Percentiles rank a stretch among this genome's conserved stretches.
phyloP scores from a whole-genome alignment of 2,329 filamentous ascomycete species.

The Calonectria pseudoreteaudii region DNA sequence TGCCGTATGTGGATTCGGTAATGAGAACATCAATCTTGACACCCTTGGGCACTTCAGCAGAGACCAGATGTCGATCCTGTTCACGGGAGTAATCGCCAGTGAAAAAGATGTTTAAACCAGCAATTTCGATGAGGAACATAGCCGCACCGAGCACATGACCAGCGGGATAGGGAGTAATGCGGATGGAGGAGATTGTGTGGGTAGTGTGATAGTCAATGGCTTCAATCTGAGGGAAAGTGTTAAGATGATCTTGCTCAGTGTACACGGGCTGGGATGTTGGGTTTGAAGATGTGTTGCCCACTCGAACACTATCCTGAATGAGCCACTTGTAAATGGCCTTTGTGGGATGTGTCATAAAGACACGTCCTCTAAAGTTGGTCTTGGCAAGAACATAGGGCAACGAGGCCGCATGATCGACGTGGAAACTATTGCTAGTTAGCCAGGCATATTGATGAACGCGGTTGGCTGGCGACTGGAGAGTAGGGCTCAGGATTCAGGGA shows the following conservation, averaged over 20 bases:
- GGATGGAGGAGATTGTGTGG: constrained; percentile 95
- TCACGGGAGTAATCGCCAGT: constrained; percentile 98
- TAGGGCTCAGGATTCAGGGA: constrained; percentile 32
- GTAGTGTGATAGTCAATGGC: constrained; percentile 99
- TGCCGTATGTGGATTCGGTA: constrained; percentile 96
- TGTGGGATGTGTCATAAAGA: constrained; percentile 99
- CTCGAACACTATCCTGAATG: constrained; percentile 95
- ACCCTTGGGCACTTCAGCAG: constrained; percentile 87
- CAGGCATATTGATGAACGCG: constrained; percentile 25
- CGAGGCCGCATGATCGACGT: constrained; percentile 98
- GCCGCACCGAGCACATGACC: constrained; percentile 98
- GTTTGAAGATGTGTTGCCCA: constrained; percentile 78
- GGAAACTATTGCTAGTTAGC: constrained; percentile 76
- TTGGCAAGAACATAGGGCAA: constrained; percentile 97
- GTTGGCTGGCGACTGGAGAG: constrained; percentile 25
- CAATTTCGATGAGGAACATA: constrained; percentile 98
- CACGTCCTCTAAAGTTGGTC: constrained; percentile 95
- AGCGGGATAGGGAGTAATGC: constrained; percentile 95
- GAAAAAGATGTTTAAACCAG: constrained; percentile 95
- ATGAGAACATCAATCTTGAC: constrained; percentile 97
- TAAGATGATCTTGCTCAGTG: constrained; percentile 93
- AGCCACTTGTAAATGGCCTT: constrained; percentile 99
- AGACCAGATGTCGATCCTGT: constrained; percentile 94
- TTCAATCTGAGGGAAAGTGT: constrained; percentile 93
- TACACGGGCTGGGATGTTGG: constrained; percentile 82